These are phyloP conservation scores for Sporothrix brasiliensis DNA, from an alignment of 2,329 filamentous ascomycete species.

Conservation along the genomic window DNA sequence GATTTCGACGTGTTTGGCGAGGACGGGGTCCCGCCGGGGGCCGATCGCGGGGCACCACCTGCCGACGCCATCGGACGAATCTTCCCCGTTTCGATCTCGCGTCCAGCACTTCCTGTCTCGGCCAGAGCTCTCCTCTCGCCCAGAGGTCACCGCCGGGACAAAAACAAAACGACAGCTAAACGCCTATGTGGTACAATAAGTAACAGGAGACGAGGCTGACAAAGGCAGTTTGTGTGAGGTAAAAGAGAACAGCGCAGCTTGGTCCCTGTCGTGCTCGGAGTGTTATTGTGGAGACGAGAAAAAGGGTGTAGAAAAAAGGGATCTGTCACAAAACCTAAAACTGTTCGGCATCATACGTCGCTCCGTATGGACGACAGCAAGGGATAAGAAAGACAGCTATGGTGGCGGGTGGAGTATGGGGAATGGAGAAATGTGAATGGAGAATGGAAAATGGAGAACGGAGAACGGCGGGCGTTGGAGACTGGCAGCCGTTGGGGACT, in stretches of 20 bases:
- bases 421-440: background rate
- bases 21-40: background rate
- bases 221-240: background rate
- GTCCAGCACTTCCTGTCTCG: background rate
- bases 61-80: slow-evolving; percentile 2
- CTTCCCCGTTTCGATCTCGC: background rate
- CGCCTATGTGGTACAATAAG: too few relatives aligned
- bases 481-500: background rate
- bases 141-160: background rate
- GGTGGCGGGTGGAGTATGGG: background rate
- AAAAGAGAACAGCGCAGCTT: background rate
- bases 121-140: slow-evolving; percentile 9
- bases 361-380: background rate
- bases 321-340: slow-evolving; percentile 13
- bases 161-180: background rate
- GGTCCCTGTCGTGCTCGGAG: background rate
- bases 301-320: background rate
- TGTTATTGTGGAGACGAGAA: slow-evolving; percentile 3
- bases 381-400: too few relatives aligned
- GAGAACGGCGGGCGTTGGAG: slow-evolving; percentile 8
- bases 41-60: slow-evolving; percentile 14
- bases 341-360: background rate
- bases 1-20: background rate
- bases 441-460: background rate
- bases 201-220: too few relatives aligned